Base-by-base conservation (phyloP, 495 filamentous ascomycete genomes). In the Amorphotheca resinae region DNA sequence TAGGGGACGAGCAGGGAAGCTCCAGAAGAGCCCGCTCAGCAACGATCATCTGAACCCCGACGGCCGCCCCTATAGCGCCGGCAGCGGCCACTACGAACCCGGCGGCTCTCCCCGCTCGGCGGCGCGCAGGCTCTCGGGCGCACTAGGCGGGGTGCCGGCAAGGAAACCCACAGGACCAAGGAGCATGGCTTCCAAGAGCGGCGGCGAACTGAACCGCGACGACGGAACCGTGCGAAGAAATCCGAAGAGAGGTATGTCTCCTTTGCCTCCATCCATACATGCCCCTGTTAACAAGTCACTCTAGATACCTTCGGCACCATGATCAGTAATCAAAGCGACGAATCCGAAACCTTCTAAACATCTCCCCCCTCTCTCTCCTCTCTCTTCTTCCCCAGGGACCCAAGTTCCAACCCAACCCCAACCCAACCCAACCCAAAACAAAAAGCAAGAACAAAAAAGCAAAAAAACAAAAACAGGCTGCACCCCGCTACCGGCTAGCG, bases 281-380 rank as follows among this genome's bases (percentile, higher is more conserved):
- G 12, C 6, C 6, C 32, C 7, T 9, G 9, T n/a, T 34, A 34
- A 34, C 15, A 34, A 8, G 8, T n/a, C 15, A 6, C 32, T n/a
- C n/a, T 38, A 74, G 70, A 74, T 58, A 74, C 70, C 17, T 74
- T 73, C 51, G 69, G 69, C 44, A 64, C 68, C 1, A 48, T 70
- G 15, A 60, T 55, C 21, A 53, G 50, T 46, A 48, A 48, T 46
- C 44, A 56, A 17, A 69, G 64, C 44, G 66, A 65, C 40, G 69
- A 73, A 42, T 68, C 64, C 18, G 70, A 74, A 49, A 72, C 69
- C 21, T 73, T 72, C 48, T 74, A 25, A 51, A 28, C 11, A 5
- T 28, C 25, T 11, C n/a, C n/a, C n/a, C n/a, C n/a, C n/a, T n/a
- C n/a, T n/a, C n/a, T n/a, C n/a, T n/a, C n/a, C n/a, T n/a, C n/a